These are phyloP conservation scores for Cladosporium oxysporum DNA, from an alignment of 2,329 filamentous ascomycete genomes.

Conservation along the genomic window DNA sequence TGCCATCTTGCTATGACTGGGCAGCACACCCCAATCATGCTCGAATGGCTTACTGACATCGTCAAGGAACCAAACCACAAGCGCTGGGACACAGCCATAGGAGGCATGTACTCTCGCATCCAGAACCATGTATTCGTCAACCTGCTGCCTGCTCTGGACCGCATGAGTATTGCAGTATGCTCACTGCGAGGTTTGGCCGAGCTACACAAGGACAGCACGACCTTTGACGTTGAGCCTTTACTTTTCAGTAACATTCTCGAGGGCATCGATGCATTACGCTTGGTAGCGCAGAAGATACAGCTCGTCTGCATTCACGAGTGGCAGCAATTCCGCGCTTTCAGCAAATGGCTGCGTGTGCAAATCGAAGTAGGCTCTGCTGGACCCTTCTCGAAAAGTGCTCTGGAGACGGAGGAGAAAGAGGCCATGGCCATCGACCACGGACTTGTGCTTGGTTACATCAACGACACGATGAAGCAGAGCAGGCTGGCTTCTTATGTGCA, in stretches of 20 bases:
- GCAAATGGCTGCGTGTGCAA: slow-evolving; percentile 78
- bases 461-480: slow-evolving; percentile 49
- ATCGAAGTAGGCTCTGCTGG: slow-evolving; percentile 75
- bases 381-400: slow-evolving; percentile 56
- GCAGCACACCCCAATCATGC: slow-evolving; percentile 71
- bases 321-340: slow-evolving; percentile 75
- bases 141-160: slow-evolving; percentile 82
- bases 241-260: slow-evolving; percentile 57
- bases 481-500: slow-evolving; percentile 30
- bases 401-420: slow-evolving; percentile 78
- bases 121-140: slow-evolving; percentile 81
- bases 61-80: slow-evolving; percentile 60
- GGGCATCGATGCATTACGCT: slow-evolving; percentile 70
- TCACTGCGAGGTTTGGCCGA: slow-evolving; percentile 80
- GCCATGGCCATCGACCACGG: slow-evolving; percentile 69
- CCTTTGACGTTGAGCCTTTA: slow-evolving; percentile 53
- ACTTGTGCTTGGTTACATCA: slow-evolving; percentile 76
- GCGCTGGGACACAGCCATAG: slow-evolving; percentile 88
- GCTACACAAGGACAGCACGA: slow-evolving; percentile 69
- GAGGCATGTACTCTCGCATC: slow-evolving; percentile 74
- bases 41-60: slow-evolving; percentile 70
- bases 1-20: slow-evolving; percentile 86
- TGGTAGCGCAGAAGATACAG: slow-evolving; percentile 74
- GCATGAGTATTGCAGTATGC: slow-evolving; percentile 77
- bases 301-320: slow-evolving; percentile 73